These are phyloP conservation scores for Boletus reticuloceps DNA, from an alignment of 768 basidiomycete species.

Conservation along the genomic window DNA sequence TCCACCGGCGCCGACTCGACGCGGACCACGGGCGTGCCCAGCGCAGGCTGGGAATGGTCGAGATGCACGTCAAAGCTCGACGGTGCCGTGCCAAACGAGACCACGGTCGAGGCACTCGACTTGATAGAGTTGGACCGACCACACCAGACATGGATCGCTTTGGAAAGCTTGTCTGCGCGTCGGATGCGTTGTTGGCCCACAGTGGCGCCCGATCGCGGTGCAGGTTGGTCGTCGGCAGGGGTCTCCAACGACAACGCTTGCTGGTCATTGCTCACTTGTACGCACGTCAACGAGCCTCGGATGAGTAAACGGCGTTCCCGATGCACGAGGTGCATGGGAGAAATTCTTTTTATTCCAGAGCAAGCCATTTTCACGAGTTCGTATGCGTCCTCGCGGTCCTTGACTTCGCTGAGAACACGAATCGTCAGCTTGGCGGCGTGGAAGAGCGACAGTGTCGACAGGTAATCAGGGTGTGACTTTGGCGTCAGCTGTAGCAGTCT, in stretches of 20 bases:
- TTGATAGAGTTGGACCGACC: conserved; percentile 41
- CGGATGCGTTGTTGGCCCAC: background rate
- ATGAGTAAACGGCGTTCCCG: conserved; percentile 75
- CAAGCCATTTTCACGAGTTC: conserved; percentile 64
- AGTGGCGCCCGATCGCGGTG: background rate
- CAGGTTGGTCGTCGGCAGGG: background rate
- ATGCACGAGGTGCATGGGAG: conserved; percentile 52
- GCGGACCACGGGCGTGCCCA: conserved; percentile 20
- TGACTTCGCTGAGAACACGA: conserved; percentile 80
- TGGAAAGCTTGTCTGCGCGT: conserved; percentile 28
- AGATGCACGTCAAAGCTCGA: conserved; percentile 27
- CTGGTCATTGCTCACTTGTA: conserved; percentile 41
- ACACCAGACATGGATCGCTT: conserved; percentile 48
- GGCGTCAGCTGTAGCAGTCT: conserved; percentile 69
- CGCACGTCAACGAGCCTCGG: conserved; percentile 52
- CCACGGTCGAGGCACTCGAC: conserved; percentile 24
- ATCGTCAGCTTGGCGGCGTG: conserved; percentile 70
- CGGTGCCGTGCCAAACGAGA: conserved; percentile 29
- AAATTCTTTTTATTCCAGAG: conserved; percentile 56
- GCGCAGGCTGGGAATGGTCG: background rate
- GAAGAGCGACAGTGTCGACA: conserved; percentile 62
- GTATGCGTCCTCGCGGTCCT: conserved; percentile 83
- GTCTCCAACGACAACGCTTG: background rate
- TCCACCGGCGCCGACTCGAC: conserved; percentile 25
- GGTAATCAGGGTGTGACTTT: conserved; percentile 64